Evolutionary conservation across 1,139 yeast genomes (phyloP).

Genomic region (Geotrichum fermentans): DNA sequence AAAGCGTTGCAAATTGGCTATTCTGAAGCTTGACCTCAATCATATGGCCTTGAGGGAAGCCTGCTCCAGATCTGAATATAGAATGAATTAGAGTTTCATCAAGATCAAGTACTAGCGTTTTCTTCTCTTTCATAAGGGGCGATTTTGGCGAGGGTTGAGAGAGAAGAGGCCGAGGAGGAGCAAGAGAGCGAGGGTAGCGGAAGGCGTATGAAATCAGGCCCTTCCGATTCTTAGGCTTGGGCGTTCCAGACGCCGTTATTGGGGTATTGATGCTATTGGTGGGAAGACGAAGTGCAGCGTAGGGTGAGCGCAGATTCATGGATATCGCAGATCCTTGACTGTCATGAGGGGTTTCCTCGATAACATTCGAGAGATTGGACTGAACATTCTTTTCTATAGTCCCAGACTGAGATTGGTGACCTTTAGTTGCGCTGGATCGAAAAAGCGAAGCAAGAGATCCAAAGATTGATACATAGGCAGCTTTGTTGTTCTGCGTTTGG

Average conservation of each 20-base stretch:
- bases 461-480: constrained; percentile 1
- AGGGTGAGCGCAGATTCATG: constrained; percentile 6
- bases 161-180: constrained; percentile 18
- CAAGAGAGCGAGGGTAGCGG: constrained; percentile 12
- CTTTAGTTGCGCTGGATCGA: neutral
- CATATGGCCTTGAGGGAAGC: constrained; percentile 59
- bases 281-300: constrained; percentile 1
- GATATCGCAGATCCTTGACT: neutral
- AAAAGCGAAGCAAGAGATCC: neutral
- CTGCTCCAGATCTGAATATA: constrained; percentile 52
- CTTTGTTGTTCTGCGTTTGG: neutral
- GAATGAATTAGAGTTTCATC: constrained; percentile 95
- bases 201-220: constrained; percentile 8
- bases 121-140: constrained; percentile 30
- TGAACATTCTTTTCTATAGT: no score
- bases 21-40: constrained; percentile 75
- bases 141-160: neutral
- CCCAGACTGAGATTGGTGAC: no score
- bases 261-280: neutral
- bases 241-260: neutral
- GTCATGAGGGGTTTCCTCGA: neutral
- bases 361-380: neutral
- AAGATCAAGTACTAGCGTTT: constrained; percentile 77
- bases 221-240: neutral
- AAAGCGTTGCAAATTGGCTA: constrained; percentile 61